Percentiles rank a stretch among this genome's conserved stretches.
Conservation (phyloP, 2,329 filamentous ascomycete genomes). For the Thielaviopsis musarum region DNA sequence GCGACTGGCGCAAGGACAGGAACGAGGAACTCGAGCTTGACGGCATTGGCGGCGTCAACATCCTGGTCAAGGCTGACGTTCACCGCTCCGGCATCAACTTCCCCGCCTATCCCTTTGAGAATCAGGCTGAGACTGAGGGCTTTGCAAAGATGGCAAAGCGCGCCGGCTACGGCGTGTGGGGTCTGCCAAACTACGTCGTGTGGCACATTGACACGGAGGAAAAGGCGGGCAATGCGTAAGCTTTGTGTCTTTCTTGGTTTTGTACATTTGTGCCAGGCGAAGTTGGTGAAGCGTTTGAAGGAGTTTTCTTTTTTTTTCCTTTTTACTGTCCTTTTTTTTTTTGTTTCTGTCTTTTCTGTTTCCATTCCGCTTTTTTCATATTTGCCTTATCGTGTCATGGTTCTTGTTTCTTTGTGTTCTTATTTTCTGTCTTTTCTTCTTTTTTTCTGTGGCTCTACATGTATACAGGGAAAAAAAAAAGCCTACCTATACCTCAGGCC, state of each 20-base stretch:
- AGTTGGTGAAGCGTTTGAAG: neutral
- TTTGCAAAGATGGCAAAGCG: conserved; percentile 98
- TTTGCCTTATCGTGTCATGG: neutral
- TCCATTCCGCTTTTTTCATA: neutral
- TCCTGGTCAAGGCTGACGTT: conserved; percentile 93
- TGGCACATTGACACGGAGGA: conserved; percentile 98
- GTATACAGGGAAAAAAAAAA: neutral
- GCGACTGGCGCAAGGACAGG: conserved; percentile 83
- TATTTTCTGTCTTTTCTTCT: neutral
- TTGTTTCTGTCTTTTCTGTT: neutral
- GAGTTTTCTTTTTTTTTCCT: neutral
- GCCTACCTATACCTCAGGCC: neutral
- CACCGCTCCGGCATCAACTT: conserved; percentile 98
- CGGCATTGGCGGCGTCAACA: conserved; percentile 92
- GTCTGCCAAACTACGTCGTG: conserved; percentile 91
- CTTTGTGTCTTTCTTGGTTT: neutral
- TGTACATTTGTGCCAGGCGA: too few relatives aligned
- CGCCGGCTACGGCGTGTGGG: conserved; percentile 81
- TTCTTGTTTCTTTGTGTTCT: neutral
- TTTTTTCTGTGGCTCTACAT: neutral
- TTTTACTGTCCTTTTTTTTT: neutral
- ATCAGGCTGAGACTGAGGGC: conserved; percentile 96
- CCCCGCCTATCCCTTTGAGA: conserved; percentile 90
- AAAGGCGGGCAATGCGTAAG: conserved; percentile 61
- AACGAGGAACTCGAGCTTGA: conserved; percentile 86